Conservation (phyloP, 2,329 filamentous ascomycete species). For the Ilyonectria sp. region DNA sequence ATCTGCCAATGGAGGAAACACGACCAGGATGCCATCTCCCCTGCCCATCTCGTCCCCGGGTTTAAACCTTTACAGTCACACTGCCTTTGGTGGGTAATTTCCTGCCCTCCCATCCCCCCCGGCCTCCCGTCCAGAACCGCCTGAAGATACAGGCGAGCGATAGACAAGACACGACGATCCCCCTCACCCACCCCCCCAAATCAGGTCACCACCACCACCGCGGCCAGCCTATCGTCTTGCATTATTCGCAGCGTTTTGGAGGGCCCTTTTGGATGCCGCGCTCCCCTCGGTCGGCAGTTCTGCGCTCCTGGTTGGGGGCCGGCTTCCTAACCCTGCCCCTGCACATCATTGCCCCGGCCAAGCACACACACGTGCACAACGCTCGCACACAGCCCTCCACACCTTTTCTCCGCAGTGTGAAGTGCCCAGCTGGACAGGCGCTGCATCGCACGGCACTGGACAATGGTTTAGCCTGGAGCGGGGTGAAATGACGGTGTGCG, state of each 20-base stretch:
- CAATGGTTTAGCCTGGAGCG: slow-evolving; percentile 21
- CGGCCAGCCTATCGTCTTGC: slow-evolving; percentile 34
- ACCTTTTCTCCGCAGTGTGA: neutral
- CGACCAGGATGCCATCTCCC: slow-evolving; percentile 16
- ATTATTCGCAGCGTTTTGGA: slow-evolving; percentile 9
- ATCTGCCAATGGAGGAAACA: neutral
- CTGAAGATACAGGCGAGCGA: slow-evolving; percentile 16
- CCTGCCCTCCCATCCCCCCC: slow-evolving; percentile 2
- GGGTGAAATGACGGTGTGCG: slow-evolving; percentile 48
- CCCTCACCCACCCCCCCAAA: slow-evolving; percentile 13
- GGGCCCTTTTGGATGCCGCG: slow-evolving; percentile 41
- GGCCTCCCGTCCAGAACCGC: slow-evolving; percentile 4
- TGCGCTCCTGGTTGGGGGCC: slow-evolving; percentile 32
- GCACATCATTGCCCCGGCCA: slow-evolving; percentile 35
- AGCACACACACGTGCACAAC: slow-evolving; percentile 11
- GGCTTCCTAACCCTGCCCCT: slow-evolving; percentile 38
- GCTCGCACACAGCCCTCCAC: slow-evolving; percentile 14
- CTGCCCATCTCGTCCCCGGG: slow-evolving; percentile 18
- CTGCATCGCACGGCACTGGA: neutral
- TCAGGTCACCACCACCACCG: slow-evolving; percentile 14
- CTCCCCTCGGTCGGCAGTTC: slow-evolving; percentile 42
- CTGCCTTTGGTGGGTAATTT: slow-evolving; percentile 26
- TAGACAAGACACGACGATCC: slow-evolving; percentile 18
- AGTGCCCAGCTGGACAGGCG: neutral
- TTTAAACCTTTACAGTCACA: slow-evolving; percentile 7